These are phyloP conservation scores for Eucalyptus rudis DNA, from an alignment of 345 rosid species.

Conservation along the genomic window DNA sequence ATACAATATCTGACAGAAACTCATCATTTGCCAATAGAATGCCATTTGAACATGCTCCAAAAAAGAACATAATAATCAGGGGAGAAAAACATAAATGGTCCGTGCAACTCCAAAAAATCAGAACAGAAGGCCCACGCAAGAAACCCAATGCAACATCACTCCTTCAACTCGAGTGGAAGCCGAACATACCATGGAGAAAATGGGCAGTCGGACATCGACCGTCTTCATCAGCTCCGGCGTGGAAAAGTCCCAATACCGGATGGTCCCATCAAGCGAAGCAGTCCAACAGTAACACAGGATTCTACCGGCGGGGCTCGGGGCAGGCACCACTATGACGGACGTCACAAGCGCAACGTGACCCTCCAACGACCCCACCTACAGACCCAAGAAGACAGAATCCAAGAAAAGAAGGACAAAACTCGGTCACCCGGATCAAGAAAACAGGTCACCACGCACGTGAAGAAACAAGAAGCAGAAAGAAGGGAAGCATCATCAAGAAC, in stretches of 20 bases:
- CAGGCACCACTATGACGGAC: slow-evolving; percentile 62
- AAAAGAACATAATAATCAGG: background rate
- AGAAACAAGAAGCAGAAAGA: background rate
- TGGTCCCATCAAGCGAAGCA: slow-evolving; percentile 82
- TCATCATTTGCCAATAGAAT: background rate
- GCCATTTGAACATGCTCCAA: background rate
- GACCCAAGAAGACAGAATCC: background rate
- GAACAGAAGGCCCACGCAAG: background rate
- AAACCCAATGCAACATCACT: background rate
- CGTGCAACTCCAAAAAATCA: background rate
- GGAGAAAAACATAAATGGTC: background rate
- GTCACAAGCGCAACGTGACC: slow-evolving; percentile 79
- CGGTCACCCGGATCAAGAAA: background rate
- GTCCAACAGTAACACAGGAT: slow-evolving; percentile 83
- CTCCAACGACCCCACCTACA: slow-evolving; percentile 56
- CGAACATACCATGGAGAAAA: slow-evolving; percentile 63
- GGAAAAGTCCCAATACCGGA: slow-evolving; percentile 85
- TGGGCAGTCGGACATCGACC: slow-evolving; percentile 37
- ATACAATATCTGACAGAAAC: background rate
- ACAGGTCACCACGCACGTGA: background rate
- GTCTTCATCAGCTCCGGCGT: slow-evolving; percentile 68
- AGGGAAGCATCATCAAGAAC: no score
- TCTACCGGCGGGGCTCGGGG: slow-evolving; percentile 34
- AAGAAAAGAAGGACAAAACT: slow-evolving; percentile 8
- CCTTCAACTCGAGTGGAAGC: background rate